Conservation (phyloP, 768 basidiomycete species). For the Harrya chromipes region DNA sequence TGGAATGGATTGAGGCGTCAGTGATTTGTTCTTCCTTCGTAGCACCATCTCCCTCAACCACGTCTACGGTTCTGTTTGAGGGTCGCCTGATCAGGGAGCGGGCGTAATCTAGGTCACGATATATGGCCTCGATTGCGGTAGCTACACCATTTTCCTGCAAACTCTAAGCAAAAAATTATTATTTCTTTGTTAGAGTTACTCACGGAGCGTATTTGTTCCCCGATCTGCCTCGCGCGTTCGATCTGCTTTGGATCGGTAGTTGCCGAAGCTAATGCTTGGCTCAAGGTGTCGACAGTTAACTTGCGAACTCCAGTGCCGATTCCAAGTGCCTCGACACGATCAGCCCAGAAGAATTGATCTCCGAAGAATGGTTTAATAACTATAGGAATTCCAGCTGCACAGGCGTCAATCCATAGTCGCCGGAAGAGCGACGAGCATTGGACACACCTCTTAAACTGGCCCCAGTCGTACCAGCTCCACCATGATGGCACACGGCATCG, state of each 20-base stretch:
- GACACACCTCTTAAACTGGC: slow-evolving; percentile 83
- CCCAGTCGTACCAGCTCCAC: slow-evolving; percentile 94
- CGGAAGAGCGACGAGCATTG: background rate
- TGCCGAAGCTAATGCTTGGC: slow-evolving; percentile 74
- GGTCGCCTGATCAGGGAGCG: slow-evolving; percentile 75
- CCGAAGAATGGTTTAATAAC: slow-evolving; percentile 98
- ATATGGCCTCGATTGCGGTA: slow-evolving; percentile 92
- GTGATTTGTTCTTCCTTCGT: slow-evolving; percentile 35
- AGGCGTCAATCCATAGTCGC: slow-evolving; percentile 2
- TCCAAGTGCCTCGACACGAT: slow-evolving; percentile 95
- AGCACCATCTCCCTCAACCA: slow-evolving; percentile 6
- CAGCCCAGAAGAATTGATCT: slow-evolving; percentile 97
- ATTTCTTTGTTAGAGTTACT: slow-evolving; percentile 13
- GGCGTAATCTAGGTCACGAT: slow-evolving; percentile 94
- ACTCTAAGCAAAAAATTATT: background rate
- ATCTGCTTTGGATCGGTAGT: slow-evolving; percentile 91
- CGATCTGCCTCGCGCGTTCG: slow-evolving; percentile 76
- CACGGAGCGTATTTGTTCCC: slow-evolving; percentile 84
- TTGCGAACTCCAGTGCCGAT: slow-evolving; percentile 88
- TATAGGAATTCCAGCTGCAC: slow-evolving; percentile 83
- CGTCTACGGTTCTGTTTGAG: slow-evolving; percentile 23
- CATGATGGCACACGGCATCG: slow-evolving; percentile 97
- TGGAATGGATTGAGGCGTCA: slow-evolving; percentile 25
- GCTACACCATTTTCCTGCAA: slow-evolving; percentile 89
- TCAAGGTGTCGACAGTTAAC: slow-evolving; percentile 73